phyloP scores from a whole-genome alignment of 1,139 yeast genomes.

The Nematodospora anomalae region DNA sequence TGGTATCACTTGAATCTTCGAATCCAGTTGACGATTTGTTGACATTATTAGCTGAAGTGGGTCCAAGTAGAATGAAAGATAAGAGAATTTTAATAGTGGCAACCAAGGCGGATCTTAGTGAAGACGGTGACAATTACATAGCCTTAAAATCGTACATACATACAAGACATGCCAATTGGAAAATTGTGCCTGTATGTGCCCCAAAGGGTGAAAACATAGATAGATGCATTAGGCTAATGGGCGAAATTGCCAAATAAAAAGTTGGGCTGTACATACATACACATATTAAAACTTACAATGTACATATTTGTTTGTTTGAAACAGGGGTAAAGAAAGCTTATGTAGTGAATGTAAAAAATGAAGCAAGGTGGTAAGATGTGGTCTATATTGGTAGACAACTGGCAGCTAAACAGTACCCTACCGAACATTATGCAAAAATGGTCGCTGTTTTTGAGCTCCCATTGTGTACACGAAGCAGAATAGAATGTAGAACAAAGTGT shows the following conservation, averaged over 20 bases:
- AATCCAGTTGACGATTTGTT: slow-evolving; percentile 67
- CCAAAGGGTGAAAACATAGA: slow-evolving; percentile 69
- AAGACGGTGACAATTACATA: slow-evolving; percentile 45
- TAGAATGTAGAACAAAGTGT: no score
- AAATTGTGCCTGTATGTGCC: slow-evolving; percentile 84
- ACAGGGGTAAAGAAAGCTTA: no score
- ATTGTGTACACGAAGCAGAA: no score
- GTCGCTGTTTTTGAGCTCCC: no score
- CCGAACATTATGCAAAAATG: no score
- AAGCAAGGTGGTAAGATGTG: no score
- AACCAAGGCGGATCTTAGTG: slow-evolving; percentile 82
- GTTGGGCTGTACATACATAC: no score
- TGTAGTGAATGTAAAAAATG: no score
- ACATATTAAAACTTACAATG: no score
- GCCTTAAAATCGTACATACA: slow-evolving; percentile 44
- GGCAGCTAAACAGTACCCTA: no score
- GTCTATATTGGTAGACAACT: no score
- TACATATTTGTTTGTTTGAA: no score
- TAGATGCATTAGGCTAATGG: slow-evolving; percentile 68
- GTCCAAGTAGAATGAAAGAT: slow-evolving; percentile 52
- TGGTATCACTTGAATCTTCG: slow-evolving; percentile 65
- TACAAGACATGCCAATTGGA: slow-evolving; percentile 50
- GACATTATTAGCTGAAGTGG: slow-evolving; percentile 67
- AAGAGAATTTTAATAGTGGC: slow-evolving; percentile 78
- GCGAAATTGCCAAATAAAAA: slow-evolving; percentile 40